Evolutionary conservation across 2,329 filamentous ascomycete species (phyloP).

Genomic region (Cladophialophora psammophila): DNA sequence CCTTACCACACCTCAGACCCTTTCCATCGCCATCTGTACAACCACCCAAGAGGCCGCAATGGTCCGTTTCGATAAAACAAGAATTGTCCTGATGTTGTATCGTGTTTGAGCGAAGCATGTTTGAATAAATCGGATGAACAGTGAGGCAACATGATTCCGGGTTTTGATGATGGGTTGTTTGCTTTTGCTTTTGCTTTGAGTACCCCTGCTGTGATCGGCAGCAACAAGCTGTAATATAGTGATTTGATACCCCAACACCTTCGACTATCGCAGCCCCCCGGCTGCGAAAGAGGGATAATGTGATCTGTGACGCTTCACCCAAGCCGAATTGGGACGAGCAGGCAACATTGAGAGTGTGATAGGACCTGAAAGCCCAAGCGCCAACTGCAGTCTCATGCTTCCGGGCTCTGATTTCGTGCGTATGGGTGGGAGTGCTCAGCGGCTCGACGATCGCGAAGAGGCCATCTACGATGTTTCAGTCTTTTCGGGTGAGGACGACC

Average conservation of each 20-base stretch:
- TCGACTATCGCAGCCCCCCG: slow-evolving; percentile 7
- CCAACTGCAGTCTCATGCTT: neutral
- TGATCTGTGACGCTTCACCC: slow-evolving; percentile 12
- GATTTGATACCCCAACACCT: slow-evolving; percentile 28
- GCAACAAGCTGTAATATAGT: slow-evolving; percentile 45
- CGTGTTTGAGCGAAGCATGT: slow-evolving; percentile 42
- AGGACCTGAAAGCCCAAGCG: neutral
- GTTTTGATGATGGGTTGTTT: slow-evolving; percentile 41
- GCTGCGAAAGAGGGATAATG: slow-evolving; percentile 19
- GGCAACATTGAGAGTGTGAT: neutral
- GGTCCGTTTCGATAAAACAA: slow-evolving; percentile 42
- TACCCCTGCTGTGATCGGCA: slow-evolving; percentile 50
- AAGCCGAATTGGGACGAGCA: neutral
- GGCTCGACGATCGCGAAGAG: neutral
- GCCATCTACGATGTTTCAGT: slow-evolving; percentile 20
- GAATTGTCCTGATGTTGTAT: slow-evolving; percentile 28
- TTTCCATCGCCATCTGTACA: slow-evolving; percentile 41
- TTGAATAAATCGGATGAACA: slow-evolving; percentile 43
- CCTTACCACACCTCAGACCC: slow-evolving; percentile 39
- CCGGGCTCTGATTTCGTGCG: neutral
- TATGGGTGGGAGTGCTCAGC: neutral
- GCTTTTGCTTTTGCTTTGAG: slow-evolving; percentile 38
- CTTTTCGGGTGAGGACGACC: slow-evolving; percentile 53
- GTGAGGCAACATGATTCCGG: slow-evolving; percentile 28
- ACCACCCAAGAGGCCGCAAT: slow-evolving; percentile 47